Percentiles rank a stretch among this genome's conserved stretches.
phyloP scores from a whole-genome alignment of 78 protist genomes.

The Goniomonas avonlea region DNA sequence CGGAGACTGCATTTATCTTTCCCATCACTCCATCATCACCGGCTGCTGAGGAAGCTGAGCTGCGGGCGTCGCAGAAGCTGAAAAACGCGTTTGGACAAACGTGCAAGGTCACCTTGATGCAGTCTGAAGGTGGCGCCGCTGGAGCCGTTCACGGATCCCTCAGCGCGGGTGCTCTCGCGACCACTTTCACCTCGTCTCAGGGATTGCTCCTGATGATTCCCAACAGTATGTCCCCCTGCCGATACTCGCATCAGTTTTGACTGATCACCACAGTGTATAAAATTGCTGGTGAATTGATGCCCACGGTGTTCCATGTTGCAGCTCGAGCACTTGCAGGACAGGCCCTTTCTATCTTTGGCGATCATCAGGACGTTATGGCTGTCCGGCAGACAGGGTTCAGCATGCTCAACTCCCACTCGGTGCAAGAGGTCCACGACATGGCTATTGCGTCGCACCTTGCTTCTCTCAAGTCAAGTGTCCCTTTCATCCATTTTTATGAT shows the following conservation, averaged over 20 bases:
- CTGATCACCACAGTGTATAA: too few species aligned
- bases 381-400: constrained; percentile 41
- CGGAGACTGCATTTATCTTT: constrained; percentile 37
- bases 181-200: constrained; percentile 65
- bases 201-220: constrained; percentile 74
- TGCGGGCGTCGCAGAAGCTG: constrained; percentile 25
- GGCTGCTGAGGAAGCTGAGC: constrained; percentile 54
- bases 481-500: constrained; percentile 70
- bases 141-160: constrained; percentile 64
- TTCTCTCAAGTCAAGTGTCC: constrained; percentile 39
- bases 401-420: constrained; percentile 30
- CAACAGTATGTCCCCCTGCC: too few species aligned
- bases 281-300: constrained; percentile 64
- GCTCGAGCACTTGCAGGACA: constrained; percentile 54
- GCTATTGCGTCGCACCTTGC: constrained; percentile 54
- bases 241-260: too few species aligned
- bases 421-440: constrained; percentile 55
- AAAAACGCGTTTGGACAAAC: constrained; percentile 54
- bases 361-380: constrained; percentile 72
- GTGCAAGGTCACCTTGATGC: constrained; percentile 40
- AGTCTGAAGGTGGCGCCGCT: constrained; percentile 64
- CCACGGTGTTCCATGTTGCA: constrained; percentile 59
- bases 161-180: constrained; percentile 45
- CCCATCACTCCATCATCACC: constrained; percentile 67
- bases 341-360: constrained; percentile 58